Evolutionary conservation across 2,329 filamentous ascomycete genomes (phyloP).

Genomic region (Xylaria sp.): DNA sequence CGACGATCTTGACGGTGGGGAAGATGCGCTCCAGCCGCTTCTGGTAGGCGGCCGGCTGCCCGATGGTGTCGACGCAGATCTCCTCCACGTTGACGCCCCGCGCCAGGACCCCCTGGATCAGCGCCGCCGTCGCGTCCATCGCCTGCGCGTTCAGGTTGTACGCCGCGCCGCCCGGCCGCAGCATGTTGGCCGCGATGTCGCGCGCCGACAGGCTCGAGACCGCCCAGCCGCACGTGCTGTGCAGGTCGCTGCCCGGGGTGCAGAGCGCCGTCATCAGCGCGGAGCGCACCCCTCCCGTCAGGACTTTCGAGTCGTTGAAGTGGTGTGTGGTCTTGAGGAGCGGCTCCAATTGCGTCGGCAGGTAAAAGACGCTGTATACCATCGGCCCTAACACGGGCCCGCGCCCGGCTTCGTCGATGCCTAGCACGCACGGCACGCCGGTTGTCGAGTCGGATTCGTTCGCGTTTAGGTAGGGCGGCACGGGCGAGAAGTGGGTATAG

Average conservation of each 20-base stretch:
- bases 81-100: constrained; percentile 82
- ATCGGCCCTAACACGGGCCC: constrained; percentile 88
- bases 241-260: constrained; percentile 58
- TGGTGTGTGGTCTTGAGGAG: constrained; percentile 80
- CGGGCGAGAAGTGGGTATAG: constrained; percentile 73
- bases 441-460: constrained; percentile 39
- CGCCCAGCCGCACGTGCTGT: constrained; percentile 75
- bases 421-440: constrained; percentile 72
- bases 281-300: constrained; percentile 80
- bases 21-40: constrained; percentile 83
- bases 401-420: constrained; percentile 91
- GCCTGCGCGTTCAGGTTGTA: constrained; percentile 98
- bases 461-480: constrained; percentile 62
- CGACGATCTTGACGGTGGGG: constrained; percentile 74
- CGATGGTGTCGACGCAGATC: constrained; percentile 95
- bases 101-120: constrained; percentile 79
- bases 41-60: constrained; percentile 82
- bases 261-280: constrained; percentile 73
- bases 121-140: constrained; percentile 84
- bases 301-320: constrained; percentile 94
- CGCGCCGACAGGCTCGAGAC: constrained; percentile 79
- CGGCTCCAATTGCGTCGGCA: constrained; percentile 74
- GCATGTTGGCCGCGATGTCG: constrained; percentile 81
- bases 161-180: constrained; percentile 58
- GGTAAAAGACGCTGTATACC: constrained; percentile 75